A percentile compares a stretch with the other conserved stretches of the same genome.
phyloP scores from a whole-genome alignment of 257 asterid genomes.

The Nicotiana otophora region DNA sequence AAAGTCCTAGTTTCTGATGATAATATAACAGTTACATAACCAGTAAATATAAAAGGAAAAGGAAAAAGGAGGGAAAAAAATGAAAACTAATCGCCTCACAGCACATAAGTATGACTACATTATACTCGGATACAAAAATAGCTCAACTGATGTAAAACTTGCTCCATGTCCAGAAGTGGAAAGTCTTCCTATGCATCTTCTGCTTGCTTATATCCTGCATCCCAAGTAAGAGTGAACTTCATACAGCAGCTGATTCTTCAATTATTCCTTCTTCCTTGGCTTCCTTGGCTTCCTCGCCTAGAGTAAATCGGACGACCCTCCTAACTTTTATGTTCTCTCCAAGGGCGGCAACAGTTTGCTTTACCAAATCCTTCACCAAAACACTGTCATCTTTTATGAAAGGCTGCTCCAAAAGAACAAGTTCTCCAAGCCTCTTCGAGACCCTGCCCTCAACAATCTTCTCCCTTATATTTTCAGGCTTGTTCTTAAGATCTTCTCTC shows the following conservation, averaged over 20 bases:
- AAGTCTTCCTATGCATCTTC: background rate
- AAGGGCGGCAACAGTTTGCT: conserved; percentile 82
- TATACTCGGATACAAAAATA: conserved; percentile 1
- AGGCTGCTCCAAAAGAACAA: conserved; percentile 55
- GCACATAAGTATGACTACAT: background rate
- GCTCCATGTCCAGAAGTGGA: background rate
- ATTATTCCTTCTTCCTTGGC: background rate
- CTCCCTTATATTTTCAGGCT: conserved; percentile 84
- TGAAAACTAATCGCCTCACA: background rate
- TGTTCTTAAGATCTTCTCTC: conserved; percentile 84
- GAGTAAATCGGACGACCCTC: conserved; percentile 73
- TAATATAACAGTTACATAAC: background rate
- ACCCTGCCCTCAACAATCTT: conserved; percentile 83
- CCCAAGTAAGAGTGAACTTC: background rate
- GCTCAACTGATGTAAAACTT: background rate
- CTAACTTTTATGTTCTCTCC: conserved; percentile 93
- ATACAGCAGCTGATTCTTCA: conserved; percentile 3
- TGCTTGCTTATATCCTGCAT: background rate
- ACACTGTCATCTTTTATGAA: conserved; percentile 69
- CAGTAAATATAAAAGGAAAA: background rate
- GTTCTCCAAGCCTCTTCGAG: conserved; percentile 88
- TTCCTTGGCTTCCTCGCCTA: conserved; percentile 44
- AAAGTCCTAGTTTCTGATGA: conserved; percentile 4
- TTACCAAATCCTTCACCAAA: conserved; percentile 64
- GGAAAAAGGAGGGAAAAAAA: background rate